phyloP scores from a whole-genome alignment of 257 asterid genomes.

The Nicotiana undulata region DNA sequence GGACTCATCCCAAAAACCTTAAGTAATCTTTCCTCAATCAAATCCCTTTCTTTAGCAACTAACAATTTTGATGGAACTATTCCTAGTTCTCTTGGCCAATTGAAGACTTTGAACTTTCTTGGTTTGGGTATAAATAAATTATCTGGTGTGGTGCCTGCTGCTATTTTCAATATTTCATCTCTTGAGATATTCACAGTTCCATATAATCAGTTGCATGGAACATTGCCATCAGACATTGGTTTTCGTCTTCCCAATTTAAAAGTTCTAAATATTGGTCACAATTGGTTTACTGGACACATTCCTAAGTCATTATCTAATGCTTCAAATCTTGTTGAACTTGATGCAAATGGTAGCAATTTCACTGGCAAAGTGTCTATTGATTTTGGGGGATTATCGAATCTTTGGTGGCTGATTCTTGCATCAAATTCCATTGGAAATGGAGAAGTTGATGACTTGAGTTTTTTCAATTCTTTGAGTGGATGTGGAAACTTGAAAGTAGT shows the following conservation, averaged over 20 bases:
- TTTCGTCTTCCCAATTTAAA: background rate
- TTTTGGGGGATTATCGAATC: background rate
- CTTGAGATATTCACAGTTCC: background rate
- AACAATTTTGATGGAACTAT: background rate
- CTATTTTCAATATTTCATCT: constrained; percentile 7
- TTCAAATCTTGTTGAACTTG: constrained; percentile 2
- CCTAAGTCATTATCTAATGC: constrained; percentile 4
- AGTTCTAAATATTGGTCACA: background rate
- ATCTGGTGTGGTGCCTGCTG: constrained; percentile 9
- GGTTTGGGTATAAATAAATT: background rate
- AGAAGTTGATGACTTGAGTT: constrained; percentile 4
- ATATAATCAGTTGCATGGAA: background rate
- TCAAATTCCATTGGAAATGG: background rate
- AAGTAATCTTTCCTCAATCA: constrained; percentile 6
- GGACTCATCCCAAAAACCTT: constrained; percentile 4
- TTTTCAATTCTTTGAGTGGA: background rate
- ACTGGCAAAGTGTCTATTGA: background rate
- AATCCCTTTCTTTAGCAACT: background rate
- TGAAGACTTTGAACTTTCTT: background rate
- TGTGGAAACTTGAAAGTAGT: background rate
- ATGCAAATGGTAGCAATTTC: background rate
- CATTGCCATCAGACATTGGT: background rate
- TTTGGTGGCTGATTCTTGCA: constrained; percentile 1
- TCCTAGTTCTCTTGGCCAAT: background rate
- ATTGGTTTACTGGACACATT: background rate